Evolutionary conservation across 2,329 filamentous ascomycete species (phyloP).

Genomic region (Simplicillium sp.): DNA sequence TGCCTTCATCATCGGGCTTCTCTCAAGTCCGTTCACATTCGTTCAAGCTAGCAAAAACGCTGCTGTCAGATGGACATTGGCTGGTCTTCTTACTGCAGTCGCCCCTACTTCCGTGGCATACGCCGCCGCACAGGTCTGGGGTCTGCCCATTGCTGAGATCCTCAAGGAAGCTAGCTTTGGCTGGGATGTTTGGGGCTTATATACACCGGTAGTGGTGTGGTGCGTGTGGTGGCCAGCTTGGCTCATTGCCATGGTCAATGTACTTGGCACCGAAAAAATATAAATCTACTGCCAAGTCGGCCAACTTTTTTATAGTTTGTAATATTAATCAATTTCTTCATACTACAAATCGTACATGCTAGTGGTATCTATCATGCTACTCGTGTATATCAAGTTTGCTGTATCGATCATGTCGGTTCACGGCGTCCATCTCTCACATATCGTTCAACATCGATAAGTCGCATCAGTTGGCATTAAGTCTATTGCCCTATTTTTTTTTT

Average conservation of each 20-base stretch:
- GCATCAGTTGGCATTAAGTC: no score
- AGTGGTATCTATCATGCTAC: no score
- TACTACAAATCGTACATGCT: constrained; percentile 1
- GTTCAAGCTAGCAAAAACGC: constrained; percentile 37
- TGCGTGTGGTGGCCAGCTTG: constrained; percentile 94
- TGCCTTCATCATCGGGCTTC: constrained; percentile 72
- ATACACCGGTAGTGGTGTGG: constrained; percentile 85
- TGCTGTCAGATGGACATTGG: constrained; percentile 29
- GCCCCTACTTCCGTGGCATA: constrained; percentile 51
- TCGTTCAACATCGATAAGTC: no score
- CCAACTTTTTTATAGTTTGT: not conserved
- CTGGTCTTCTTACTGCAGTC: constrained; percentile 46
- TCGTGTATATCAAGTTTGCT: no score
- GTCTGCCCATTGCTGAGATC: constrained; percentile 41
- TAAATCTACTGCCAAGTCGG: not conserved
- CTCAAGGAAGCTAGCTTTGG: constrained; percentile 70
- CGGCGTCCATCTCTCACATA: no score
- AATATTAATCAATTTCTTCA: not conserved
- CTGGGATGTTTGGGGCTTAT: constrained; percentile 84
- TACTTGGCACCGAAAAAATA: constrained; percentile 29
- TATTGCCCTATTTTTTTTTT: constrained; percentile 2
- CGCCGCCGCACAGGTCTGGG: constrained; percentile 31
- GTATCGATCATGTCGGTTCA: no score
- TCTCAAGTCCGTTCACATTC: constrained; percentile 74
- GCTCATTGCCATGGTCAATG: constrained; percentile 54